Evolutionary conservation across 2,329 filamentous ascomycete genomes (phyloP), one percentile per base, ranked within the genome.

Genomic region (Aureobasidium subglaciale): DNA sequence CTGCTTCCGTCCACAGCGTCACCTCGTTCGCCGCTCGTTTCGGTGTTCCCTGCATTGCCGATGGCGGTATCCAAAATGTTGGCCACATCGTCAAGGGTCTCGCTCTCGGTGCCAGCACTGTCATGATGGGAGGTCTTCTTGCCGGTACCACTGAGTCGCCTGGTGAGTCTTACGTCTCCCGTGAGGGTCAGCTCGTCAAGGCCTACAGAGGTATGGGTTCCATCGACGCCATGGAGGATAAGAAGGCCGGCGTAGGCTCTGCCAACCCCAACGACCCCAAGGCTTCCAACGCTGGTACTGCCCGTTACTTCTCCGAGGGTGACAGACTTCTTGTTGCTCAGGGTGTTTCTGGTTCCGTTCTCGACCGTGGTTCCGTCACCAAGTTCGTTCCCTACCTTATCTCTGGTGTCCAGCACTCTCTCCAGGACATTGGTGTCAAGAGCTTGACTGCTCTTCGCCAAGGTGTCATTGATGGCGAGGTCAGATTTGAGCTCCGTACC

Each of bases 151-250:
- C 92, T 38, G 93, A 99, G 76, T 97, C 92, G 34, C 93, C 93
- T 32, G 95, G 93, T 62, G 91, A 92, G 62, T 97, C 95, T 63
- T 97, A 95, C 68, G 90, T 99, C 64, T 95, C 89, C 68, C 87
- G 88, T 59, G 92, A 97, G 75, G 93, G 93, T 62, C 95, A 97
- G 81, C 85, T 99, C 55, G 92, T 99, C 73, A 99, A 99, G 82
- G 91, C 93, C 37, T 99, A 99, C 81, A 88, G 93, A 73, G 93
- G 93, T 59, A 99, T 99, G 93, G 93, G 93, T 63, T 91, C 86
- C 74, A 99, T 99, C 70, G 93, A 96, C 67, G 93, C 93, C 63
- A 99, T 99, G 93, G 91, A 97, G 76, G 92, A 97, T 76, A 96
- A 93, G 83, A 96, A 96, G 80, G 90, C 91, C 10, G 90, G 88